phyloP scores from a whole-genome alignment of 352 stramenopile genomes.

The Phytopythium chamaehyphon region DNA sequence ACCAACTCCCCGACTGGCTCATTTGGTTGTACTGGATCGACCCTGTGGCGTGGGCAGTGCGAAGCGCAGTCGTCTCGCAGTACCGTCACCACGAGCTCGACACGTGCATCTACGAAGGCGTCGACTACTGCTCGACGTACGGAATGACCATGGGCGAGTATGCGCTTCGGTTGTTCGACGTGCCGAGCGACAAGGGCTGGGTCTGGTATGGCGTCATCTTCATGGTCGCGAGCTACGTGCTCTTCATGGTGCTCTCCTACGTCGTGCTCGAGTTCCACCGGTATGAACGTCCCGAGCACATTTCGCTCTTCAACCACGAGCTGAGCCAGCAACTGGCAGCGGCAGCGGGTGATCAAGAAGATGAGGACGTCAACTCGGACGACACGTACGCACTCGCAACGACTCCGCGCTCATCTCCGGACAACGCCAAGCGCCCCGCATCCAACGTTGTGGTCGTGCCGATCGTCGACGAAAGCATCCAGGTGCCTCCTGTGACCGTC shows the following conservation, averaged over 20 bases:
- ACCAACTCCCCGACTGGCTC: constrained; percentile 47
- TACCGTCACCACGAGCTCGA: constrained; percentile 35
- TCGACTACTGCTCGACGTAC: constrained; percentile 39
- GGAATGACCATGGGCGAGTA: constrained; percentile 47
- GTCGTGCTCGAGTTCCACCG: constrained; percentile 56
- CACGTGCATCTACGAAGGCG: constrained; percentile 28
- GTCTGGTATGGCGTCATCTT: constrained; percentile 38
- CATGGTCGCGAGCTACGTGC: constrained; percentile 37
- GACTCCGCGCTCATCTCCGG: constrained; percentile 11
- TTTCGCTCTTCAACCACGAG: constrained; percentile 23
- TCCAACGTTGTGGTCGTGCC: constrained; percentile 15
- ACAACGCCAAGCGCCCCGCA: too few species aligned
- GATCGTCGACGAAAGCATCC: constrained; percentile 12
- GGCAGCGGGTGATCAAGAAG: too few species aligned
- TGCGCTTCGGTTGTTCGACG: constrained; percentile 40
- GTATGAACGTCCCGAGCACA: constrained; percentile 53
- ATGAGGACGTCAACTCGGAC: constrained; percentile 5
- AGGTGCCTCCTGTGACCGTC: constrained; percentile 36
- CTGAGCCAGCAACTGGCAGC: constrained; percentile 1
- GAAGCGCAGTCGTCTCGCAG: constrained; percentile 38
- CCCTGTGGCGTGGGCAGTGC: constrained; percentile 52
- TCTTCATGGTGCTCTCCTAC: constrained; percentile 51
- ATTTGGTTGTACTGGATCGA: constrained; percentile 79
- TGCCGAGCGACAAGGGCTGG: constrained; percentile 39
- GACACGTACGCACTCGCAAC: constrained; percentile 19